Evolutionary conservation across 441 rosid species (phyloP).

Genomic region (Populus hybrid): DNA sequence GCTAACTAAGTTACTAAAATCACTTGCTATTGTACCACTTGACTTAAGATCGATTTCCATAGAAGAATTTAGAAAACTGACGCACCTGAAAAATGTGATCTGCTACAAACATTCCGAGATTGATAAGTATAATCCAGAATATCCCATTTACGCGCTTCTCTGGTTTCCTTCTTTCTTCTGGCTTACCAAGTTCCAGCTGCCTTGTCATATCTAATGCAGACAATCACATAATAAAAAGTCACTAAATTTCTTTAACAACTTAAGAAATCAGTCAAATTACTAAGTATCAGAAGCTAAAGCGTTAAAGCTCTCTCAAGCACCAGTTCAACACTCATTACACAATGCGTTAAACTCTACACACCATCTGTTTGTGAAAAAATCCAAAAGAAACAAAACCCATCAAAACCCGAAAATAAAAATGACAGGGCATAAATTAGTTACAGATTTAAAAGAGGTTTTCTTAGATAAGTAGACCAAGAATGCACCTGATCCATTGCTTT

Average conservation of each 20-base stretch:
- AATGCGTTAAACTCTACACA: neutral
- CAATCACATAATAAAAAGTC: neutral
- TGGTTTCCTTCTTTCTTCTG: slow-evolving; percentile 42
- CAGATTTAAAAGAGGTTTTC: neutral
- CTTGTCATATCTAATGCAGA: slow-evolving; percentile 50
- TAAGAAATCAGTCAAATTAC: neutral
- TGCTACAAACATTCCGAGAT: slow-evolving; percentile 70
- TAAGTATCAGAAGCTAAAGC: neutral
- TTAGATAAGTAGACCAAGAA: neutral
- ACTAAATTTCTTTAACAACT: neutral
- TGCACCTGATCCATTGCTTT: slow-evolving; percentile 30
- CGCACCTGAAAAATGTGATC: slow-evolving; percentile 80
- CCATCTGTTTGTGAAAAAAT: slow-evolving; percentile 30
- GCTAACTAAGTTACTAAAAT: neutral
- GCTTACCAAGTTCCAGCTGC: slow-evolving; percentile 62
- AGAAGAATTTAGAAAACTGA: neutral
- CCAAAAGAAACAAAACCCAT: neutral
- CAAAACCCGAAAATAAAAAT: neutral
- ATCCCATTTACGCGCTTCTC: slow-evolving; percentile 60
- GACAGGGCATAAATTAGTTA: neutral
- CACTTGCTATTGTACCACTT: neutral
- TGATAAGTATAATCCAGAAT: slow-evolving; percentile 85
- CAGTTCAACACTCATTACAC: neutral
- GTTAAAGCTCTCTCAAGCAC: neutral
- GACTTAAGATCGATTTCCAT: neutral